Evolutionary conservation across 2,329 filamentous ascomycete genomes (phyloP).

Genomic region (Xylaria sp.): DNA sequence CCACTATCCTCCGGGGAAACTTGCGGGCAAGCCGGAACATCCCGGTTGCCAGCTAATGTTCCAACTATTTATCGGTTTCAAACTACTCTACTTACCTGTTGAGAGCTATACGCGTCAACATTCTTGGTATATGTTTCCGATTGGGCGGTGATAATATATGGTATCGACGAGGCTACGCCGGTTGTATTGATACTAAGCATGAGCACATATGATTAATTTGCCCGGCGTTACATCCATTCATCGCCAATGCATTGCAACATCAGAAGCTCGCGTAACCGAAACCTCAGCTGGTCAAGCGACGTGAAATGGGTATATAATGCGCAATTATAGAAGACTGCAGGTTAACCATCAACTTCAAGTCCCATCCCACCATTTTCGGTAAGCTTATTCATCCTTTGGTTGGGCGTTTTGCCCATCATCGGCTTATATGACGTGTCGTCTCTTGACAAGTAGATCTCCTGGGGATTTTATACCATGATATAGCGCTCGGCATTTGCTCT

Average conservation of each 20-base stretch:
- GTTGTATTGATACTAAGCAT: background rate
- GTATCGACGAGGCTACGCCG: conserved; percentile 8
- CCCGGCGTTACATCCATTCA: conserved; percentile 5
- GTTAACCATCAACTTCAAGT: background rate
- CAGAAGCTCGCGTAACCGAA: background rate
- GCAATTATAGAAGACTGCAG: background rate
- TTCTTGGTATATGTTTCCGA: background rate
- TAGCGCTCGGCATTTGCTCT: conserved; percentile 68
- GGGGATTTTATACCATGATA: background rate
- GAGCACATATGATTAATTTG: background rate
- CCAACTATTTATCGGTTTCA: background rate
- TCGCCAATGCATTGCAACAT: conserved; percentile 25
- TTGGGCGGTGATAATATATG: background rate
- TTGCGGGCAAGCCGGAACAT: background rate
- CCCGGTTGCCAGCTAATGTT: background rate
- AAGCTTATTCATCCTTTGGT: background rate
- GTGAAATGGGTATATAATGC: background rate
- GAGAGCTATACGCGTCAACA: background rate
- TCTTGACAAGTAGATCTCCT: conserved; percentile 1
- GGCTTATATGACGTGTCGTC: background rate
- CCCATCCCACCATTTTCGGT: conserved; percentile 9
- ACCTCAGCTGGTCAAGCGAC: background rate
- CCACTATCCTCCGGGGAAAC: background rate
- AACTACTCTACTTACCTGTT: background rate
- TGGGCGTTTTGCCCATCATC: conserved; percentile 1